Evolutionary conservation across 305 asterid species (phyloP).

Genomic region (Salvia sclarea): DNA sequence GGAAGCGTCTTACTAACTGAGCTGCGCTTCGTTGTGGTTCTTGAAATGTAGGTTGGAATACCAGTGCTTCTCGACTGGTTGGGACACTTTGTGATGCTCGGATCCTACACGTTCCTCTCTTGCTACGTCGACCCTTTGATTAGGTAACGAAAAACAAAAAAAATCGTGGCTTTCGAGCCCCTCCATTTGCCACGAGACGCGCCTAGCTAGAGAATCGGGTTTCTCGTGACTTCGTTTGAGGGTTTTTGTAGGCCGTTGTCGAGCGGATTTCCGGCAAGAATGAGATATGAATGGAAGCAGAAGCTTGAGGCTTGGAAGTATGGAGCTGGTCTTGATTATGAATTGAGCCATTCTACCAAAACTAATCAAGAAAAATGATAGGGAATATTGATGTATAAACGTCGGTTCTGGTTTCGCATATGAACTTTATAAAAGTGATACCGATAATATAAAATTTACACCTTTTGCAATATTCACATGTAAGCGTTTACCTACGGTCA

Average conservation of each 20-base stretch:
- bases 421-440: too few species aligned
- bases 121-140: constrained; percentile 64
- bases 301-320: constrained; percentile 93
- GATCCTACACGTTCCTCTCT: constrained; percentile 80
- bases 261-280: constrained; percentile 53
- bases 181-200: background rate
- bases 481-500: too few species aligned
- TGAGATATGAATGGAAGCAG: constrained; percentile 67
- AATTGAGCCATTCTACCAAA: constrained; percentile 33
- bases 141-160: constrained; percentile 50
- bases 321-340: constrained; percentile 94
- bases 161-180: background rate
- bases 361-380: constrained; percentile 5
- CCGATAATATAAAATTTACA: too few species aligned
- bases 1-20: too few species aligned
- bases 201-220: background rate
- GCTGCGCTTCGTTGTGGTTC: constrained; percentile 17
- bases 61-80: constrained; percentile 82
- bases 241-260: constrained; percentile 55
- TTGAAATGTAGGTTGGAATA: constrained; percentile 63
- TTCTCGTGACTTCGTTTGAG: background rate
- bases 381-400: too few species aligned
- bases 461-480: too few species aligned
- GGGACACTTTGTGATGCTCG: constrained; percentile 85
- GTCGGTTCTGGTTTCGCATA: too few species aligned